Base-by-base conservation (phyloP, 768 basidiomycete genomes). In the Naganishia antarctica region DNA sequence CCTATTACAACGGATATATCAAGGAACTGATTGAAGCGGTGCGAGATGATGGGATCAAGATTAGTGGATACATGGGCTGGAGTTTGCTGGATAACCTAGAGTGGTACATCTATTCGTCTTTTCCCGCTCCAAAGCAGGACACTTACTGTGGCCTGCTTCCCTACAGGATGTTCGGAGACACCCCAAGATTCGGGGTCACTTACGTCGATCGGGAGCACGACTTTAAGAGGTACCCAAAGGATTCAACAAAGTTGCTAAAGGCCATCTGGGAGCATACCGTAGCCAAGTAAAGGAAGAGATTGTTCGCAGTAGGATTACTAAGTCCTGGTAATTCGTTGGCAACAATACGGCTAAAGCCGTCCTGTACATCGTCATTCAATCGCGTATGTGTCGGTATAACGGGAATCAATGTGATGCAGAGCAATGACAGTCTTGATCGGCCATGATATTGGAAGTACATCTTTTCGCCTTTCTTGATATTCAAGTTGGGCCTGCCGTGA, bases 51-150 rank as follows among this genome's bases (percentile, higher is more conserved):
- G 67, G 73, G 6, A 69, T 76, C 2, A 71, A 71, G 46, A 61
- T 76, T 13, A 63, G 69, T 29, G 70, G 72, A 0, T 71, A 65
- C 41, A 66, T 70, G 65, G 70, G 69, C 40, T 73, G 72, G 72
- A 70, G 69, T 28, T 43, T 72, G 57, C 40, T 63, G 23, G 61
- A 63, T n/a, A 51, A 51, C 31, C 44, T 71, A 43, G 68, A 71
- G 65, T 71, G 43, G 65, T 34, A 43, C 44, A 26, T 69, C 63
- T n/a, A 70, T 68, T 66, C 69, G 70, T 64, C 70, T 51, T 48
- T 70, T 57, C 50, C 51, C 45, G 41, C 15, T 13, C 12, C n/a
- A 23, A 23, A 18, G 16, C 21, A 13, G 16, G 16, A 46, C 21
- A 29, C 49, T 31, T 2, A n/a, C n/a, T n/a, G 41, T 26, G 15